Base-by-base conservation (phyloP, 2,329 filamentous ascomycete genomes). In the Fusarium secorum region DNA sequence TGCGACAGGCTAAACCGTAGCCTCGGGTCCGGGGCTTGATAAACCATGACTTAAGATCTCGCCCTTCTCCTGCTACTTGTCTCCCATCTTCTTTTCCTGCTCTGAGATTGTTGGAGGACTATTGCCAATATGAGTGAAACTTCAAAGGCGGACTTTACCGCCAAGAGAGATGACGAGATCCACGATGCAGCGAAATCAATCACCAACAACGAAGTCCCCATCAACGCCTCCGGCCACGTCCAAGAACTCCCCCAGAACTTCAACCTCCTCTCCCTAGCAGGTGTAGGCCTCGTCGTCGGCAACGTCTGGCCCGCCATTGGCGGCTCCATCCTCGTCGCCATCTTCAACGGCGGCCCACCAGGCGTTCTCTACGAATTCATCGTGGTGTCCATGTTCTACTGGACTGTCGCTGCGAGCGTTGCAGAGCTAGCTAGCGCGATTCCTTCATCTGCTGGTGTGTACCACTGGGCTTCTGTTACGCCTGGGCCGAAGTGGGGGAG, bases 301-400 rank as follows among this genome's bases (percentile, higher is more conserved):
- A 84, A 83, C 44, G 79, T 81, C 28, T 84, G 83, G 83, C 79
- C 81, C 2, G 81, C 82, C 7, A 81, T 84, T 14, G 83, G 82
- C 22, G 82, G 83, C 28, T 81, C 81, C 14, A 82, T 82, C 56
- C 82, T 84, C 18, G 80, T 85, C 45, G 86, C 87, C 26, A 84
- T 90, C 65, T 85, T 82, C 74, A 90, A 91, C 78, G 89, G 89
- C 67, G 89, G 89, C 0, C 86, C 88, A 1, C 85, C 89, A 0
- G 88, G 88, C 18, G 85, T 89, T 1, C 79, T 91, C 4, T 91
- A 90, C 78, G 89, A 90, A 79, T 89, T 90, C 74, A 76, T 84
- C 60, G 76, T 76, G 36, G 82, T 83, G 1, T 83, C 81, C 8
- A 63, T 82, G 52, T 89, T 87, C 71, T 90, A 90, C 79, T 88